These are phyloP conservation scores for Cutaneotrichosporon arboriforme DNA, from an alignment of 1,284 basidiomycete species.

Conservation along the genomic window DNA sequence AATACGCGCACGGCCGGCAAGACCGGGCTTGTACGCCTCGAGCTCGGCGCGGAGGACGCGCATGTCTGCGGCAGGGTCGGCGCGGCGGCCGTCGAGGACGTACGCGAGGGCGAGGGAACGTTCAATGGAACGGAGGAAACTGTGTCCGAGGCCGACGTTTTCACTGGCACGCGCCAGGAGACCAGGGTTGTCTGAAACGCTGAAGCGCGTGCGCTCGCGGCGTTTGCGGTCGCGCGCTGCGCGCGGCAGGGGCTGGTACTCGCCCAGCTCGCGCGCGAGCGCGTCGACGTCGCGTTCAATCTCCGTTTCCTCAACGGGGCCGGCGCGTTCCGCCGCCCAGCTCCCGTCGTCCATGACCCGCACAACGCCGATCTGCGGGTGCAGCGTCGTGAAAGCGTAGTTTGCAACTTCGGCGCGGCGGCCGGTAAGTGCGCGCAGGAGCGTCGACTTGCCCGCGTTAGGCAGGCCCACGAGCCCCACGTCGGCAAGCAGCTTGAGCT, in stretches of 20 bases:
- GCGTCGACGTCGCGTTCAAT: conserved; percentile 56
- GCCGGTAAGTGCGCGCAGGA: conserved; percentile 82
- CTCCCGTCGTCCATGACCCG: conserved; percentile 74
- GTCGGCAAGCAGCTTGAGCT: conserved; percentile 90
- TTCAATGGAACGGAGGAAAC: conserved; percentile 89
- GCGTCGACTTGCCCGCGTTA: conserved; percentile 75
- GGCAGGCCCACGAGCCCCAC: conserved; percentile 90
- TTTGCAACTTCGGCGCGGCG: conserved; percentile 82
- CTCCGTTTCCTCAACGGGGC: conserved; percentile 64
- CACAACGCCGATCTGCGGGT: conserved; percentile 90
- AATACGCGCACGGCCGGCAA: conserved; percentile 68
- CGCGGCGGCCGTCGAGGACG: conserved; percentile 76
- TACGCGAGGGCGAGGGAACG: conserved; percentile 84
- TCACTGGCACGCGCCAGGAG: conserved; percentile 77
- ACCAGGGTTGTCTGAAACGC: conserved; percentile 95
- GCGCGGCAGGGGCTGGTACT: conserved; percentile 24
- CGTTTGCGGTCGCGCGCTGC: conserved; percentile 5
- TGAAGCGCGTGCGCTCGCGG: conserved; percentile 73
- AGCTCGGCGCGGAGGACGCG: conserved; percentile 68
- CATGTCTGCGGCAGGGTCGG: conserved; percentile 71
- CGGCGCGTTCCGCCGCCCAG: conserved; percentile 53
- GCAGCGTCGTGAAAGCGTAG: conserved; percentile 92
- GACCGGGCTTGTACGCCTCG: conserved; percentile 73
- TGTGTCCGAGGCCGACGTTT: conserved; percentile 88
- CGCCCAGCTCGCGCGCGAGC: conserved; percentile 31